Evolutionary conservation across 495 filamentous ascomycete species (phyloP), one percentile per base, ranked within the genome.

Genomic region (Xylaria curta): DNA sequence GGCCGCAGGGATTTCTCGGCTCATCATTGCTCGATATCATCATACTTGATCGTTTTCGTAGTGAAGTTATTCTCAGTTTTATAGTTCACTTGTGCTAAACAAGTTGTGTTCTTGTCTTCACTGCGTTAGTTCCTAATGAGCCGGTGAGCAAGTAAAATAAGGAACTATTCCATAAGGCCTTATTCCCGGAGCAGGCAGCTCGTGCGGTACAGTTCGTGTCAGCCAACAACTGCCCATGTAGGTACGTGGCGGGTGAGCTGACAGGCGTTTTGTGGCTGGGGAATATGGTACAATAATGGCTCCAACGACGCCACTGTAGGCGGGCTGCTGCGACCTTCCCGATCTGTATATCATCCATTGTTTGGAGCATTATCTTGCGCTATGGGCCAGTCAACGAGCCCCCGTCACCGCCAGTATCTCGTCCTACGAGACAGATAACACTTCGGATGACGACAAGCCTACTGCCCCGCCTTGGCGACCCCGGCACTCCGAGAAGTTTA

Each of bases 321-420:
- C 49, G 49, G 28, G 33, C 33, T 67, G 33, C 33, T 67, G 21
- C 49, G 36, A 67, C 65, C 65, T 67, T 67, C 65, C 65, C 19
- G 31, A 67, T 67, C 13, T 10, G 65, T 42, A 56, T 56, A 10
- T 44, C 47, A 26, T 28, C 13, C 36, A n/a, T 28, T 28, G 19
- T 36, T n/a, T 67, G 21, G 47, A 36, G n/a, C 36, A 28, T 42
- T 31, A 54, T 54, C 36, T 31, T 19, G 33, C 47, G 47, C 42
- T 4, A 19, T 12, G 31, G 4, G 19, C 42, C 44, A 40, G 28
- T 40, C 46, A 13, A 47, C 38, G 49, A 47, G 33, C 49, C 17
- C 19, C n/a, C n/a, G 33, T 67, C 49, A 67, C 36, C 38, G 49
- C 33, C 21, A 40, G 31, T 42, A 5, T 33, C 49, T 15, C 9